Percentiles rank a stretch among this genome's conserved stretches.
Conservation (phyloP, 2,329 filamentous ascomycete genomes). For the Atkinsonella texensis region DNA sequence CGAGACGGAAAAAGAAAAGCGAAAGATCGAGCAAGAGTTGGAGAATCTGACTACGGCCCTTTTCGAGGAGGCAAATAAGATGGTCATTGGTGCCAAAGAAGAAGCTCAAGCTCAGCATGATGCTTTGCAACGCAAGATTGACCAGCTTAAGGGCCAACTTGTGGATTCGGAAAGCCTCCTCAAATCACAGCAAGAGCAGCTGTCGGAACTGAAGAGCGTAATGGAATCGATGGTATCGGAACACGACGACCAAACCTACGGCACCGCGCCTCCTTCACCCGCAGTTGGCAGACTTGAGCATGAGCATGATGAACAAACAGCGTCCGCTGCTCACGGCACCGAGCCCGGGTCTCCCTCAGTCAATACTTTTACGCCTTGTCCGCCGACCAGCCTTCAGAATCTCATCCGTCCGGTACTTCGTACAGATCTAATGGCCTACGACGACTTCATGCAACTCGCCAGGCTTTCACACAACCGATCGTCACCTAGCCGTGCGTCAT, state of each 20-base stretch:
- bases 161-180: slow-evolving; percentile 78
- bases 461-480: slow-evolving; percentile 51
- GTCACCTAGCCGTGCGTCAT: slow-evolving; percentile 51
- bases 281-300: slow-evolving; percentile 58
- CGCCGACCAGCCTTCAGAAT: slow-evolving; percentile 64
- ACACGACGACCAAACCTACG: slow-evolving; percentile 57
- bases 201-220: slow-evolving; percentile 80
- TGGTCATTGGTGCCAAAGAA: slow-evolving; percentile 82
- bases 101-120: slow-evolving; percentile 81
- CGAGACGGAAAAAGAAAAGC: slow-evolving; percentile 66
- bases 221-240: slow-evolving; percentile 77
- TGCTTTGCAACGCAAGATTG: slow-evolving; percentile 68
- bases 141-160: slow-evolving; percentile 75
- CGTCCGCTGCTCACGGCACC: slow-evolving; percentile 13
- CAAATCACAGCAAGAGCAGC: slow-evolving; percentile 82
- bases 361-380: slow-evolving; percentile 38
- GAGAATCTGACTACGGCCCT: slow-evolving; percentile 82
- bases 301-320: slow-evolving; percentile 30
- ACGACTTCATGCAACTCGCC: slow-evolving; percentile 73
- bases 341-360: slow-evolving; percentile 24
- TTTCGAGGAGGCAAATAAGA: slow-evolving; percentile 98
- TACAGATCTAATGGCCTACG: slow-evolving; percentile 67
- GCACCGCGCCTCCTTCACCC: slow-evolving; percentile 75
- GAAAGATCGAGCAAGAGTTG: slow-evolving; percentile 81
- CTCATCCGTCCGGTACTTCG: slow-evolving; percentile 74